phyloP scores from a whole-genome alignment of 2,329 filamentous ascomycete genomes.

The Epichloe uncinata region DNA sequence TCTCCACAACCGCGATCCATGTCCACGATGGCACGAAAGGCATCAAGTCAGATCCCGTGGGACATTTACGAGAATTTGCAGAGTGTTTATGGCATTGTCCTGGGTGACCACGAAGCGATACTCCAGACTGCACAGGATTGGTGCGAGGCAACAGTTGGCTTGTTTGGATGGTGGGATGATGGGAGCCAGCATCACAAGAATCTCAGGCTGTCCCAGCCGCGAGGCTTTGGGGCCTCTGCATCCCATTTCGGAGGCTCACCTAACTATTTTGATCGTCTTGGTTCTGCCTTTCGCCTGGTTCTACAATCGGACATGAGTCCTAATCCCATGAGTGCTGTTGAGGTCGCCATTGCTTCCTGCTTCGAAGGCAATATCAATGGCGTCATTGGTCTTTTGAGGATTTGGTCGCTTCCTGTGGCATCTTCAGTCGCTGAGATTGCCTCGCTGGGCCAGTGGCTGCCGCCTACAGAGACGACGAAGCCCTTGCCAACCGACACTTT shows the following conservation, averaged over 20 bases:
- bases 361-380: slow-evolving; percentile 74
- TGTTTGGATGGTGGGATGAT: slow-evolving; percentile 90
- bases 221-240: slow-evolving; percentile 20
- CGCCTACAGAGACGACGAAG: slow-evolving; percentile 25
- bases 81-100: slow-evolving; percentile 65
- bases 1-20: slow-evolving; percentile 34
- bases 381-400: slow-evolving; percentile 58
- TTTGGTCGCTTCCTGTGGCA: slow-evolving; percentile 70
- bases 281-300: slow-evolving; percentile 55
- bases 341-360: slow-evolving; percentile 69
- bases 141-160: slow-evolving; percentile 73
- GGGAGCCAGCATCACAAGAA: slow-evolving; percentile 37
- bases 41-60: slow-evolving; percentile 80
- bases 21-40: slow-evolving; percentile 58
- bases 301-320: slow-evolving; percentile 60
- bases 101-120: slow-evolving; percentile 65
- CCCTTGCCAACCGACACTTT: slow-evolving; percentile 50
- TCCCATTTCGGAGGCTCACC: slow-evolving; percentile 40
- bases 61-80: slow-evolving; percentile 76
- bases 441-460: slow-evolving; percentile 72
- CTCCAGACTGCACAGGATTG: slow-evolving; percentile 72
- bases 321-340: slow-evolving; percentile 60
- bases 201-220: slow-evolving; percentile 26
- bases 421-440: slow-evolving; percentile 73
- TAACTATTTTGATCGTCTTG: slow-evolving; percentile 62